Evolutionary conservation across 2,329 filamentous ascomycete species (phyloP).

Genomic region (Aspergillus versicolor): DNA sequence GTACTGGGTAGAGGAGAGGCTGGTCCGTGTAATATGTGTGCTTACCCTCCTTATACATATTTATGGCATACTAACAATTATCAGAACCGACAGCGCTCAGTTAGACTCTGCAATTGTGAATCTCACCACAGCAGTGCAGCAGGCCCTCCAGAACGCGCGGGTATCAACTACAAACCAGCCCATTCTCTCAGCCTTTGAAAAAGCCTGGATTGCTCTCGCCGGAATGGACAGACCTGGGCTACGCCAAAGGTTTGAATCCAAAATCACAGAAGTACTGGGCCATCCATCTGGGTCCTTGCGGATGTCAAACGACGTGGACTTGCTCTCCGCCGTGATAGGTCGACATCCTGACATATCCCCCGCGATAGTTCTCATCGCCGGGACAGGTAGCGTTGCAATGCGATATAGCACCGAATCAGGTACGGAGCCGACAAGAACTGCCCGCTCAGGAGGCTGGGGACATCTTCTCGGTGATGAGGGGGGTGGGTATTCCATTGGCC

Average conservation of each 20-base stretch:
- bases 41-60: too few species aligned
- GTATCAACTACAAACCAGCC: neutral
- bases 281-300: constrained; percentile 17
- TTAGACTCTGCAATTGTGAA: constrained; percentile 25
- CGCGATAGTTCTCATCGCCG: constrained; percentile 42
- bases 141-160: constrained; percentile 12
- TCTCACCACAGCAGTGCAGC: constrained; percentile 21
- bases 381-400: constrained; percentile 47
- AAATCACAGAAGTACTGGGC: constrained; percentile 28
- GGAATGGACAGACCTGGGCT: too few species aligned
- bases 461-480: constrained; percentile 47
- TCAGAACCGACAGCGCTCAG: constrained; percentile 21
- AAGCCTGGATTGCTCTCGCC: constrained; percentile 43
- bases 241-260: too few species aligned
- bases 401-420: constrained; percentile 24
- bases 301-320: constrained; percentile 43
- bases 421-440: constrained; percentile 20
- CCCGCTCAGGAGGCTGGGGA: constrained; percentile 47
- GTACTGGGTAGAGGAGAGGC: constrained; percentile 29
- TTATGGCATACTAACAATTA: neutral
- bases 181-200: neutral
- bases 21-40: constrained; percentile 44
- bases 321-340: constrained; percentile 32
- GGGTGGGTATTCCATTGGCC: constrained; percentile 42
- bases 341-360: constrained; percentile 16